These are phyloP conservation scores for Umbelopsis sp. DNA, from an alignment of 192 early-diverging fungal species.

Conservation along the genomic window DNA sequence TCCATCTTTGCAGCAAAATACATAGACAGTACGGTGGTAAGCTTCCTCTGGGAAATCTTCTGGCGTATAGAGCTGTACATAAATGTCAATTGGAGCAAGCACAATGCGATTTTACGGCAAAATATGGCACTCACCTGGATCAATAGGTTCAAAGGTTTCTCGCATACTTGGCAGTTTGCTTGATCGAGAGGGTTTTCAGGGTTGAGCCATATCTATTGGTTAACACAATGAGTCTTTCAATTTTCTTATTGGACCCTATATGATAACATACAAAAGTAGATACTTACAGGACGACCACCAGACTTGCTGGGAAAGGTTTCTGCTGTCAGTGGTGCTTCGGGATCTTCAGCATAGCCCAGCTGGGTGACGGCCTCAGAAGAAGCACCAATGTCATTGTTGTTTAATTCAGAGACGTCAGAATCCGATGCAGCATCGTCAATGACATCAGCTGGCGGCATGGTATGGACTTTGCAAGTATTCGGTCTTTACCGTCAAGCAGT, in stretches of 20 bases:
- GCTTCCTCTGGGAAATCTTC: slow-evolving; percentile 87
- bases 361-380: slow-evolving; percentile 29
- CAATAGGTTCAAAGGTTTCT: slow-evolving; percentile 74
- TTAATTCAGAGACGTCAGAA: slow-evolving; percentile 10
- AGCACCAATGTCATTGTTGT: slow-evolving; percentile 15
- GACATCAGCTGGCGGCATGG: not conserved
- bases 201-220: slow-evolving; percentile 78
- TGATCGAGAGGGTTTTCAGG: slow-evolving; percentile 60
- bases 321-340: slow-evolving; percentile 59
- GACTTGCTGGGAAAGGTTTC: slow-evolving; percentile 84
- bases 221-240: too few species aligned
- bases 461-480: too few species aligned
- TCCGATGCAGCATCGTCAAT: slow-evolving; percentile 7
- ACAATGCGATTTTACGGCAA: not conserved
- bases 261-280: not conserved
- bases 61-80: slow-evolving; percentile 82
- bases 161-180: slow-evolving; percentile 74
- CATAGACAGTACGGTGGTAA: slow-evolving; percentile 88
- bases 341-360: slow-evolving; percentile 77
- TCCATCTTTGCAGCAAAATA: slow-evolving; percentile 92
- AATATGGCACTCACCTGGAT: slow-evolving; percentile 65
- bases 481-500: too few species aligned
- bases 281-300: slow-evolving; percentile 81
- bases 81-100: not conserved
- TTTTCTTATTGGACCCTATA: not conserved